Evolutionary conservation across 2,329 filamentous ascomycete species (phyloP).

Genomic region (Incumbomyces lentus): DNA sequence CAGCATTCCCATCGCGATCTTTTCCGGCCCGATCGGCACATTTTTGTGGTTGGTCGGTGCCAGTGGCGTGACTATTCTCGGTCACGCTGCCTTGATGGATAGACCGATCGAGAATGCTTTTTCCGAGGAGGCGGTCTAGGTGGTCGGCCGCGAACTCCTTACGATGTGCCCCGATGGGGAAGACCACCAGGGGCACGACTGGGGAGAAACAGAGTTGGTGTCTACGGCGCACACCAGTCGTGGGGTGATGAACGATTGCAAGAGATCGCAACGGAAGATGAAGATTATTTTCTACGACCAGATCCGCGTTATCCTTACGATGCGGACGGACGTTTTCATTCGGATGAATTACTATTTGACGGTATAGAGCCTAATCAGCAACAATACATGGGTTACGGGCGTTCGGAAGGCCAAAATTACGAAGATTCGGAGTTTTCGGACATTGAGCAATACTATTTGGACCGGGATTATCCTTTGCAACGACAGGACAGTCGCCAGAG

Average conservation of each 20-base stretch:
- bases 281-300: constrained; percentile 48
- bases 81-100: constrained; percentile 91
- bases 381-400: constrained; percentile 30
- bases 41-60: constrained; percentile 94
- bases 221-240: constrained; percentile 42
- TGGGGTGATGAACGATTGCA: constrained; percentile 36
- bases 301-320: constrained; percentile 39
- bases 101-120: constrained; percentile 99
- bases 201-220: constrained; percentile 43
- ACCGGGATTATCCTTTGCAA: constrained; percentile 3
- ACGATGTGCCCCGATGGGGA: constrained; percentile 86
- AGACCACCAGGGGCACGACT: constrained; percentile 87
- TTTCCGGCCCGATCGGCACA: constrained; percentile 73
- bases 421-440: constrained; percentile 33
- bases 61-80: constrained; percentile 83
- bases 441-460: constrained; percentile 39
- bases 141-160: constrained; percentile 99
- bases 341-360: constrained; percentile 52
- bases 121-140: constrained; percentile 99
- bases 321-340: constrained; percentile 40
- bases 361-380: constrained; percentile 46
- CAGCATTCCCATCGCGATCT: constrained; percentile 72
- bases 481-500: constrained; percentile 21
- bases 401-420: constrained; percentile 41
- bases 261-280: constrained; percentile 31